These are phyloP conservation scores for Chytridium lagenaria DNA, from an alignment of 371 early-diverging fungal species.

Conservation along the genomic window DNA sequence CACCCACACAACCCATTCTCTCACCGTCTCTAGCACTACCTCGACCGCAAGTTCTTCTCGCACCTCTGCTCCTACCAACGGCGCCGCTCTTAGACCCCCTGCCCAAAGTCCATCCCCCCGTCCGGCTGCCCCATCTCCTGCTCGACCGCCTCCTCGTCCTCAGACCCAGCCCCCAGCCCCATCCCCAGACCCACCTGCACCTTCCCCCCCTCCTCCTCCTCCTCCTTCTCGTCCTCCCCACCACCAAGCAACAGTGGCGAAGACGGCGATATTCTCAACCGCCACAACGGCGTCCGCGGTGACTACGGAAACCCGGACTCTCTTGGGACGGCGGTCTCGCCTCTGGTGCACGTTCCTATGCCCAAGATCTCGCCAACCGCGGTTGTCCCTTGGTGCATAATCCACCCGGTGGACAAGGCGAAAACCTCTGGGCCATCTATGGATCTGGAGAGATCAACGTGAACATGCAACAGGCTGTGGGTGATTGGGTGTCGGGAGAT, in stretches of 20 bases:
- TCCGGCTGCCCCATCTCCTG: neutral
- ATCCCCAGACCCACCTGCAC: neutral
- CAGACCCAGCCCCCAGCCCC: neutral
- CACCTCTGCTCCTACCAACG: neutral
- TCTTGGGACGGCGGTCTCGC: slow-evolving; percentile 16
- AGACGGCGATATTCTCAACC: neutral
- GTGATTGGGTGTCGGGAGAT: neutral
- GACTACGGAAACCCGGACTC: neutral
- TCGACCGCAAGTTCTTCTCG: too few relatives aligned
- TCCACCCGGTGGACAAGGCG: slow-evolving; percentile 1
- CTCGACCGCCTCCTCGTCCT: neutral
- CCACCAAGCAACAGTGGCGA: slow-evolving; percentile 17
- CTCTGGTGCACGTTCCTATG: neutral
- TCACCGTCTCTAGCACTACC: neutral
- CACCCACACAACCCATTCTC: neutral
- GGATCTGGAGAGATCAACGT: neutral
- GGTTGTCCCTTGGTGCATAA: slow-evolving; percentile 7
- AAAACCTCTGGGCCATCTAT: slow-evolving; percentile 17
- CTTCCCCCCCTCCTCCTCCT: slow-evolving; percentile 2
- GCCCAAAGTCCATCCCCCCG: neutral
- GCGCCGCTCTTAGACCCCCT: neutral
- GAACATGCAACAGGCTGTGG: slow-evolving; percentile 6
- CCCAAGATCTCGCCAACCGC: neutral
- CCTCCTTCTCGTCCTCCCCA: neutral
- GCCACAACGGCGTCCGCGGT: slow-evolving; percentile 18